Evolutionary conservation across 257 asterid species (phyloP).

Genomic region (Cruciata laevipes): DNA sequence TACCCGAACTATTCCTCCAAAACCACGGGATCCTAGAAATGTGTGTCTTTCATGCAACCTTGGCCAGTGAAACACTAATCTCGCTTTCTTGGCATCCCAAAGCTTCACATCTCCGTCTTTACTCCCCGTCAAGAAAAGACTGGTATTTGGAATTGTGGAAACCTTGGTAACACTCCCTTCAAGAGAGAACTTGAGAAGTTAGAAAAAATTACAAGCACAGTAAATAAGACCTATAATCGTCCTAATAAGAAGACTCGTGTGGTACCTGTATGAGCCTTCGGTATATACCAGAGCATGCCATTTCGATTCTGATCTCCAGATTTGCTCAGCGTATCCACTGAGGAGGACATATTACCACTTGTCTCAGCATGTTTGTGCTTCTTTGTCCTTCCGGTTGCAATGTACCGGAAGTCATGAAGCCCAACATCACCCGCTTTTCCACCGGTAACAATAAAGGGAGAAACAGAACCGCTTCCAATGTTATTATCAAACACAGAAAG

Average conservation of each 20-base stretch:
- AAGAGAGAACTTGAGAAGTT: constrained; percentile 19
- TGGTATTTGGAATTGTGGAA: constrained; percentile 77
- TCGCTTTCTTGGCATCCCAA: constrained; percentile 94
- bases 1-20: constrained; percentile 91
- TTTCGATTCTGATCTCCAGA: constrained; percentile 95
- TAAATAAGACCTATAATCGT: constrained; percentile 10
- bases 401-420: constrained; percentile 96
- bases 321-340: constrained; percentile 59
- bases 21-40: constrained; percentile 77
- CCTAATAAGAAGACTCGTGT: constrained; percentile 5
- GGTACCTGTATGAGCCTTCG: constrained; percentile 97
- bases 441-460: constrained; percentile 90
- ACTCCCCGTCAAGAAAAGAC: constrained; percentile 97
- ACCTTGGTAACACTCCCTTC: constrained; percentile 86
- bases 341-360: constrained; percentile 44
- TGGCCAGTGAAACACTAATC: constrained; percentile 91
- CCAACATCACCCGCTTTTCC: constrained; percentile 97
- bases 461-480: constrained; percentile 89
- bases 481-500: constrained; percentile 85
- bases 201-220: constrained; percentile 19
- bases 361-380: constrained; percentile 62
- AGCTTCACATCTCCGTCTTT: constrained; percentile 99
- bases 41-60: constrained; percentile 91
- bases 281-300: constrained; percentile 99
- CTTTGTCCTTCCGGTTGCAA: constrained; percentile 95